A percentile compares a stretch with the other conserved stretches of the same genome.
Evolutionary conservation across 768 basidiomycete genomes (phyloP).

Genomic region (Dioszegia crocea): DNA sequence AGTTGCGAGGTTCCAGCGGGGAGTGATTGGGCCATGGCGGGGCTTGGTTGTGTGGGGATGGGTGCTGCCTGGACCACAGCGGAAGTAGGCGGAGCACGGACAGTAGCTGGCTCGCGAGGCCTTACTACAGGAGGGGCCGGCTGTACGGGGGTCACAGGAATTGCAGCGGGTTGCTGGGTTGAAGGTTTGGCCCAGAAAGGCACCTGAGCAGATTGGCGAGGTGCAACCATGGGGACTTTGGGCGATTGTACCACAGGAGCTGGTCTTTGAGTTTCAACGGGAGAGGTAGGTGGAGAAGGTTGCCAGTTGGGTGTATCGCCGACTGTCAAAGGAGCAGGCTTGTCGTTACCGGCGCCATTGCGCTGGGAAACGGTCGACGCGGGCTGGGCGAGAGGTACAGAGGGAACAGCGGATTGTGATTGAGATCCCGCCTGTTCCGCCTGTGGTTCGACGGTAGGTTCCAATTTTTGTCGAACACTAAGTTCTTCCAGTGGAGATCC

Average conservation of each 20-base stretch:
- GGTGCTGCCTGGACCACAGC: background rate
- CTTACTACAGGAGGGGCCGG: too few species aligned
- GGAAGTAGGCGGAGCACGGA: too few species aligned
- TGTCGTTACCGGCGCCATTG: background rate
- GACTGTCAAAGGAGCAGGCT: background rate
- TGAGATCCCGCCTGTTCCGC: too few species aligned
- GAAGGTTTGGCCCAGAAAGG: background rate
- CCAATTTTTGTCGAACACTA: background rate
- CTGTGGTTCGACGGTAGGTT: too few species aligned
- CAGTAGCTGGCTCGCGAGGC: too few species aligned
- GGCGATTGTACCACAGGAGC: background rate
- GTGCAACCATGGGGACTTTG: too few species aligned
- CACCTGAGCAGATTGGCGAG: too few species aligned
- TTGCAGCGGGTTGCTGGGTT: background rate
- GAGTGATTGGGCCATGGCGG: background rate
- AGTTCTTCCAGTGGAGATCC: slow-evolving; percentile 5
- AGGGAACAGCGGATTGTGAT: too few species aligned
- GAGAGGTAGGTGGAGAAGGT: background rate
- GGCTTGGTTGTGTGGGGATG: background rate
- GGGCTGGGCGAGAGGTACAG: too few species aligned
- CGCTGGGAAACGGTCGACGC: too few species aligned
- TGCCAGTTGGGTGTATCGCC: background rate
- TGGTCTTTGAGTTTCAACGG: background rate
- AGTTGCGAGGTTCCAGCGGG: background rate
- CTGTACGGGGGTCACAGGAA: too few species aligned